phyloP scores from a whole-genome alignment of 331 rosid species.

The Dryas integrifolia region DNA sequence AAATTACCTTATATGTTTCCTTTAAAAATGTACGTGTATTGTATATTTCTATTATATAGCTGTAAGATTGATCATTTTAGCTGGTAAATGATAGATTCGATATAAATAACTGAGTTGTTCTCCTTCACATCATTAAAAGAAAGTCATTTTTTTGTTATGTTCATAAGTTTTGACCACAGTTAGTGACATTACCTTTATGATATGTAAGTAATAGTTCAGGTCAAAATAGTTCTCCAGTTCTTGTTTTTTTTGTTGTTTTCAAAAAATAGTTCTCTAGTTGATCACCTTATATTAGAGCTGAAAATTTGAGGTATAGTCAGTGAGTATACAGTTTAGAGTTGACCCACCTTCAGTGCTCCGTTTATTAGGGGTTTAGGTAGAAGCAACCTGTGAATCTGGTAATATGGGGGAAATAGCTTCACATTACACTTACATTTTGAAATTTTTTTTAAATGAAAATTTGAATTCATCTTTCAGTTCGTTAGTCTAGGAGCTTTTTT shows the following conservation, averaged over 20 bases:
- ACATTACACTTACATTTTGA: background rate
- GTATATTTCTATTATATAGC: background rate
- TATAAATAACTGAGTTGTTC: background rate
- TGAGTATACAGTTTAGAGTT: background rate
- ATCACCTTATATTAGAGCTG: slow-evolving; percentile 9
- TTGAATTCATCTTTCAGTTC: background rate
- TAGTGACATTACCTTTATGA: background rate
- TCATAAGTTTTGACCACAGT: background rate
- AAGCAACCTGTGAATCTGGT: background rate
- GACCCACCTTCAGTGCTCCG: background rate
- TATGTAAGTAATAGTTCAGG: background rate
- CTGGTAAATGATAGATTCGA: background rate
- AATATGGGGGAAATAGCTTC: background rate
- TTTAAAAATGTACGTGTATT: background rate
- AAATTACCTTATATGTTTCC: background rate
- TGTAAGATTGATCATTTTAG: background rate
- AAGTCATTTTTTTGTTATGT: background rate
- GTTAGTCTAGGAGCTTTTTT: background rate
- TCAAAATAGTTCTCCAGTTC: background rate
- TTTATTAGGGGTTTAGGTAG: background rate
- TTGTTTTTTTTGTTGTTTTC: too few relatives aligned
- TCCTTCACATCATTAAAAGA: background rate
- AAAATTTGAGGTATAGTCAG: background rate
- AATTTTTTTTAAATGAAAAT: background rate
- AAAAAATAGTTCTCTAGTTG: background rate